Evolutionary conservation across 106 monocot genomes (phyloP).

Genomic region (Apostasia ramifera): DNA sequence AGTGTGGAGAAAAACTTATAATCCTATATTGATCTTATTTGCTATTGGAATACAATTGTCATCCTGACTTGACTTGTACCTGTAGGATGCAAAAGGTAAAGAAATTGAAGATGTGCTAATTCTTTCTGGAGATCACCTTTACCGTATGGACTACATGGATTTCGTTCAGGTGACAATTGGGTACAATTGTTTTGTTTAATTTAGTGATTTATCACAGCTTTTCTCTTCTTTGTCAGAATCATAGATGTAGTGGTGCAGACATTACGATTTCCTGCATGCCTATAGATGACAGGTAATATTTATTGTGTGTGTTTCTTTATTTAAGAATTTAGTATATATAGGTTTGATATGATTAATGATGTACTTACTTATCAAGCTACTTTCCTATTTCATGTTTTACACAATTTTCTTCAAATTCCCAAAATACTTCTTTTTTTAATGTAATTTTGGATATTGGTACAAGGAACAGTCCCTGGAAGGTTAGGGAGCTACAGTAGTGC

Average conservation of each 20-base stretch:
- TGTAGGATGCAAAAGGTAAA: slow-evolving; percentile 79
- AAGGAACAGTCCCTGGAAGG: too few species aligned
- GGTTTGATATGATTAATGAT: too few species aligned
- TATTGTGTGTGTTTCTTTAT: neutral
- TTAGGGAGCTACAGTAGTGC: too few species aligned
- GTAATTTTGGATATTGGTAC: too few species aligned
- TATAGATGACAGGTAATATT: slow-evolving; percentile 75
- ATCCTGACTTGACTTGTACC: neutral
- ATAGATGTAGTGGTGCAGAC: slow-evolving; percentile 80
- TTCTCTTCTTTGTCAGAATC: slow-evolving; percentile 37
- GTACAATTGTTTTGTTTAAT: neutral
- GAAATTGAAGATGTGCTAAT: slow-evolving; percentile 84
- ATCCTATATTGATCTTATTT: neutral
- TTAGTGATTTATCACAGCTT: neutral
- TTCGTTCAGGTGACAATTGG: slow-evolving; percentile 69
- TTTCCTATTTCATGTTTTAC: too few species aligned
- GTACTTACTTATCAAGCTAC: too few species aligned
- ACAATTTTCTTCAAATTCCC: too few species aligned
- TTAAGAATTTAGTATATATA: too few species aligned
- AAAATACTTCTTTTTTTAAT: too few species aligned
- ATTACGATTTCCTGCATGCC: slow-evolving; percentile 80
- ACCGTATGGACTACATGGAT: slow-evolving; percentile 95
- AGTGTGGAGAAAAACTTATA: neutral
- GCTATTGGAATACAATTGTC: neutral
- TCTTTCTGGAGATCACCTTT: slow-evolving; percentile 92